Percentiles rank a stretch among this genome's conserved stretches.
These are phyloP conservation scores for Kluyveromyces sp. DNA, from an alignment of 1,139 yeast species.

Conservation along the genomic window DNA sequence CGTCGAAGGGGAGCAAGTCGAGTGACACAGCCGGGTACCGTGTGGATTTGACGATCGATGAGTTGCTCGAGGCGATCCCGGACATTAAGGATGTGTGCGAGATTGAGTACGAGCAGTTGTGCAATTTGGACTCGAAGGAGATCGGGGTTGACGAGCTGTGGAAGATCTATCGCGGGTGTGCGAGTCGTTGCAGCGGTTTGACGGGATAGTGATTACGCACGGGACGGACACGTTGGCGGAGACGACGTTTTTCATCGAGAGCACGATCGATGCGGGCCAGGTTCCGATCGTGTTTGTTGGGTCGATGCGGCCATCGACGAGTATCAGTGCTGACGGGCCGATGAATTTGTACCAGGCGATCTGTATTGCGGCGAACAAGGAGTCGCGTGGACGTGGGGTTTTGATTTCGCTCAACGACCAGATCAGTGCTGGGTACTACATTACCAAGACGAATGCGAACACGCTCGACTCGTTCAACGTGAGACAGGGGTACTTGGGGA, in stretches of 20 bases:
- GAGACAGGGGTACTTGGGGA: constrained; percentile 65
- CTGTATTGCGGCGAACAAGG: constrained; percentile 47
- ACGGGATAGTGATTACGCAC: constrained; percentile 55
- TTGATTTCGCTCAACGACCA: constrained; percentile 60
- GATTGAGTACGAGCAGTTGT: constrained; percentile 56
- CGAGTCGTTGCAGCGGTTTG: constrained; percentile 36
- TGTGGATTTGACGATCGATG: constrained; percentile 60
- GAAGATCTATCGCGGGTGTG: constrained; percentile 38
- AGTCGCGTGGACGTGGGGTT: constrained; percentile 51
- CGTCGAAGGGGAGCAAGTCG: constrained; percentile 50
- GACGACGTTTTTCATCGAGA: constrained; percentile 59
- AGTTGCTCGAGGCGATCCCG: constrained; percentile 50
- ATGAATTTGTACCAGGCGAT: constrained; percentile 67
- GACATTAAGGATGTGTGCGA: constrained; percentile 52
- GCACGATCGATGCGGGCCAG: constrained; percentile 45
- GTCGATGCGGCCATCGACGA: constrained; percentile 65
- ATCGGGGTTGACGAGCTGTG: constrained; percentile 37
- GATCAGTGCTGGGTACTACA: constrained; percentile 61
- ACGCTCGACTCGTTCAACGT: constrained; percentile 62
- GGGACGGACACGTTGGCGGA: constrained; percentile 71
- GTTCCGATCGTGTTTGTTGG: constrained; percentile 65
- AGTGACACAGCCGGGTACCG: constrained; percentile 62
- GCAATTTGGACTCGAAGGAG: constrained; percentile 60
- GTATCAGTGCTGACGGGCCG: constrained; percentile 64
- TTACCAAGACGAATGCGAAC: constrained; percentile 63